Base-by-base conservation (phyloP, 768 basidiomycete species). In the Coprinellus aureogranulatus region DNA sequence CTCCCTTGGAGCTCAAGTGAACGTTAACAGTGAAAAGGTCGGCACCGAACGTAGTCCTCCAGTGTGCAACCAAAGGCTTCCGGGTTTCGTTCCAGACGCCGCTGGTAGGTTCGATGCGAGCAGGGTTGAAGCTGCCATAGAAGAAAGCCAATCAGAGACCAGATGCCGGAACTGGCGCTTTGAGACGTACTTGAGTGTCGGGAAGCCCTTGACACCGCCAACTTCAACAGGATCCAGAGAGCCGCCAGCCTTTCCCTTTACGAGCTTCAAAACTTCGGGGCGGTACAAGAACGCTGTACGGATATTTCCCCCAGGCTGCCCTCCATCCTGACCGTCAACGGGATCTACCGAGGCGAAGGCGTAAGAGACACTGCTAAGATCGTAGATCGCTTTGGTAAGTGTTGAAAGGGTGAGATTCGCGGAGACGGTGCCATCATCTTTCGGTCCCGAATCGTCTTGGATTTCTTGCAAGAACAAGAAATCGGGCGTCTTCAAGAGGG, bases 391-490 rank as follows among this genome's bases (percentile, higher is more conserved):
- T 18, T 72, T 72, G 3, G 78, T 73, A 23, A 87, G 69, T 10
- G 72, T 79, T 20, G 72, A 64, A 31, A 87, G 70, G 5, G 85
- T 86, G 55, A 80, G 62, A 65, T 82, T 81, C 9, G 81, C 83
- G 51, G 65, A 71, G 45, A 84, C 81, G 4, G 75, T 75, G 20
- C 85, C 85, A 62, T 86, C 77, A 63, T 86, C 67, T 0, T 67
- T 77, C 1, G 77, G 62, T 4, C 84, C 84, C 2, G 75, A 77
- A 66, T 85, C 80, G 66, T 85, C 84, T 62, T 86, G 83, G 18
- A 87, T 81, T 62, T 87, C 86, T 68, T 87, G 85, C 6, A 87
- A 61, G 66, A 86, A 85, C 60, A 87, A 66, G 53, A 87, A 74
- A 63, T 86, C 84, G 1, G 86, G 85, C 0, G 77, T 74, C 18